phyloP scores from a whole-genome alignment of 2,329 filamentous ascomycete species.

The Xylaria sp. region DNA sequence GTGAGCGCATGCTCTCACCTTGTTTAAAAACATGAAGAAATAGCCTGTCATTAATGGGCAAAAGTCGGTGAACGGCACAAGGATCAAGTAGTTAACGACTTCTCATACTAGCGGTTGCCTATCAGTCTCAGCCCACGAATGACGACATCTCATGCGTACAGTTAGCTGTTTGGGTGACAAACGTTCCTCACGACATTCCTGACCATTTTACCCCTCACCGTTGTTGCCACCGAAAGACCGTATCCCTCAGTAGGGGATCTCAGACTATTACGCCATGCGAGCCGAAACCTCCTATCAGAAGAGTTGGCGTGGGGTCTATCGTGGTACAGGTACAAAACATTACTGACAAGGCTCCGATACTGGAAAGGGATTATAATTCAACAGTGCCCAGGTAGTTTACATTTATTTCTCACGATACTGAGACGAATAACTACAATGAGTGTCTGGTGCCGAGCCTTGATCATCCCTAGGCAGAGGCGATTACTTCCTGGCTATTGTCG shows the following conservation, averaged over 20 bases:
- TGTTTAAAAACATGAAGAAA: slow-evolving; percentile 14
- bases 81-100: slow-evolving; percentile 11
- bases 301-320: slow-evolving; percentile 29
- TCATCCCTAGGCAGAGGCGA: neutral
- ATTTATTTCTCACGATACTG: neutral
- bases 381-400: neutral
- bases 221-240: slow-evolving; percentile 29
- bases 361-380: slow-evolving; percentile 20
- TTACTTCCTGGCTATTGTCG: neutral
- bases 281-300: slow-evolving; percentile 1
- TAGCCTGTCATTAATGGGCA: slow-evolving; percentile 33
- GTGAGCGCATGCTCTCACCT: slow-evolving; percentile 42
- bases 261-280: slow-evolving; percentile 25
- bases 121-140: neutral
- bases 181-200: neutral
- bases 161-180: slow-evolving; percentile 1
- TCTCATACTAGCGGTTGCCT: neutral
- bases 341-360: slow-evolving; percentile 26
- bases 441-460: neutral
- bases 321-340: neutral
- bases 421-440: neutral
- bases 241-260: neutral
- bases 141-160: slow-evolving; percentile 21
- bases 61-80: slow-evolving; percentile 49
- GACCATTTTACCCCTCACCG: neutral